These are phyloP conservation scores for Bryoerythrophyllum caledonicum DNA, from an alignment of 225 moss, liverwort and hornwort genomes.

Conservation along the genomic window DNA sequence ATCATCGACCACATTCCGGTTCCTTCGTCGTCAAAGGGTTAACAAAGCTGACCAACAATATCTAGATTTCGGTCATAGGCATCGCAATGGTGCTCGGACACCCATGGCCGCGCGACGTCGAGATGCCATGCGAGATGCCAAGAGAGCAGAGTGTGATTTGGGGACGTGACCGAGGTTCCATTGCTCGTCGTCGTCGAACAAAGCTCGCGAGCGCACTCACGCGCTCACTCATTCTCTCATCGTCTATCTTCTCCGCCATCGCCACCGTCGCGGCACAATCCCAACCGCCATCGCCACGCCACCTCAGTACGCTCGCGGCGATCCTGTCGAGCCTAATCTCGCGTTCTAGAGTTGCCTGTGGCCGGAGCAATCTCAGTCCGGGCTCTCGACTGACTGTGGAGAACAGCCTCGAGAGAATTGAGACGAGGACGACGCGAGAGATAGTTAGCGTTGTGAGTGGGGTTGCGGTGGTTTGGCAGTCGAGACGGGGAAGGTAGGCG, in stretches of 20 bases:
- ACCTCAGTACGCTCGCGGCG: not conserved
- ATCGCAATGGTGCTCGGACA: too few species aligned
- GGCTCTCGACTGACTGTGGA: not conserved
- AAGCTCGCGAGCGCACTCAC: too few species aligned
- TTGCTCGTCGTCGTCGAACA: not conserved
- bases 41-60: too few species aligned
- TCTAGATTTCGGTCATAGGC: too few species aligned
- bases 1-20: too few species aligned
- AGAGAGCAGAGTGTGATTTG: conserved; percentile 1
- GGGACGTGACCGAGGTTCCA: conserved; percentile 3
- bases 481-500: conserved; percentile 14
- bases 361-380: not conserved
- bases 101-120: not conserved
- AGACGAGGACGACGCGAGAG: not conserved
- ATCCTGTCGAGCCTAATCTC: not conserved
- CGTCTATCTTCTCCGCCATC: conserved; percentile 21
- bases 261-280: not conserved
- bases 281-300: conserved; percentile 3
- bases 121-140: not conserved
- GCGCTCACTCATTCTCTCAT: too few species aligned
- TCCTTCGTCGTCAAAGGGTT: too few species aligned
- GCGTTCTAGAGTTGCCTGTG: not conserved
- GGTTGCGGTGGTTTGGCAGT: not conserved
- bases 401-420: conserved; percentile 26
- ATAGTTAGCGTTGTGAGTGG: not conserved